Conservation (phyloP, 139 green algal genomes). For the Mesotaenium endlicherianum region DNA sequence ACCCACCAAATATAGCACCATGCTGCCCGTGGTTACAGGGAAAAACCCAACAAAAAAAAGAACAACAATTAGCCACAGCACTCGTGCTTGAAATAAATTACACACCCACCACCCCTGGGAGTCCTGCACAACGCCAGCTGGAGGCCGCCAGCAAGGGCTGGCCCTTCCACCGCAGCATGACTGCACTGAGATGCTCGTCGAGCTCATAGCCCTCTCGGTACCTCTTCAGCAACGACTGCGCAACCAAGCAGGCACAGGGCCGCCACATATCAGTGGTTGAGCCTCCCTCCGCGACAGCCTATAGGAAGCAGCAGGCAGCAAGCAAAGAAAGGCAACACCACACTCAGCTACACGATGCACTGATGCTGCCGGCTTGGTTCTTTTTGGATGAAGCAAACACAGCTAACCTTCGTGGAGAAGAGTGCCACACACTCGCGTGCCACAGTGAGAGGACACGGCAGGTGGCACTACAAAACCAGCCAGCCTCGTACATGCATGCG, state of each 20-base stretch:
- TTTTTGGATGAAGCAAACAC: background rate
- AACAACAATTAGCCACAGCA: background rate
- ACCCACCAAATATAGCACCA: too few relatives aligned
- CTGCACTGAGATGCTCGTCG: background rate
- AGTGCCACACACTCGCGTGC: background rate
- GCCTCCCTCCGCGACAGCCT: background rate
- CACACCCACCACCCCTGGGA: background rate
- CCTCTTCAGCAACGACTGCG: slow-evolving; percentile 20
- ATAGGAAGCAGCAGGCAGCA: background rate
- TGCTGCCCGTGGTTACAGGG: background rate
- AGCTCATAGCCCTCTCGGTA: slow-evolving; percentile 19
- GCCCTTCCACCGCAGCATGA: slow-evolving; percentile 8
- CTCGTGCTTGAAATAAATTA: too few relatives aligned
- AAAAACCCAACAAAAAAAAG: background rate
- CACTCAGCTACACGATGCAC: background rate
- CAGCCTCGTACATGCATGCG: too few relatives aligned
- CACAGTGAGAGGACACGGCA: too few relatives aligned
- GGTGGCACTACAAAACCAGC: too few relatives aligned
- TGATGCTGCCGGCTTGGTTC: background rate
- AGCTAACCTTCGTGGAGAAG: background rate
- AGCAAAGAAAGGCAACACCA: background rate
- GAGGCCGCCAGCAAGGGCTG: slow-evolving; percentile 18
- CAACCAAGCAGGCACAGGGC: background rate
- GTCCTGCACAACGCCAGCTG: slow-evolving; percentile 11
- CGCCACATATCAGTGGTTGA: background rate